Evolutionary conservation across 768 basidiomycete species (phyloP).

Genomic region (Leucocoprinus leucothites): DNA sequence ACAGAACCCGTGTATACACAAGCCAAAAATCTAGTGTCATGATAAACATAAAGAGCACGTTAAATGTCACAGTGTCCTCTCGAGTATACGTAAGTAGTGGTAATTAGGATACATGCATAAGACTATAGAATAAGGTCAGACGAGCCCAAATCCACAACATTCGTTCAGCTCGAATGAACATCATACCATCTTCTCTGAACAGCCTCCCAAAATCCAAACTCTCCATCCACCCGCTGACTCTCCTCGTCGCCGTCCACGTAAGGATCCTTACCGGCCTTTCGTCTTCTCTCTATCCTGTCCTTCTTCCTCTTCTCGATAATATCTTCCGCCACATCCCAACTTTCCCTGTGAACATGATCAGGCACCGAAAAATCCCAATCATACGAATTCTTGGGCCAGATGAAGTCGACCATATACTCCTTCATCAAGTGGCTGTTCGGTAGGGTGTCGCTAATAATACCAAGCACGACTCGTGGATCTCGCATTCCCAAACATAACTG

Average conservation of each 20-base stretch:
- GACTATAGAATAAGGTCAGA: no score
- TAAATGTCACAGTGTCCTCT: no score
- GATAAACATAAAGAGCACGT: no score
- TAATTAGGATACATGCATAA: no score
- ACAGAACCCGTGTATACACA: no score
- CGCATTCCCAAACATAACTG: constrained; percentile 5
- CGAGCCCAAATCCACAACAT: no score
- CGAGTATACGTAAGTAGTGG: no score
- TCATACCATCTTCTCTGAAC: neutral
- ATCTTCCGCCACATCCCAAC: constrained; percentile 8
- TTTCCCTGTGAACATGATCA: neutral
- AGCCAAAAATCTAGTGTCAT: no score
- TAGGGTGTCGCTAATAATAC: neutral
- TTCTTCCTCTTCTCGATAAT: constrained; percentile 6
- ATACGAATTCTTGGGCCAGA: constrained; percentile 4
- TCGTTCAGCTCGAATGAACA: neutral
- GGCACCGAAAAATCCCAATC: constrained; percentile 11
- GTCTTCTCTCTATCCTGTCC: neutral
- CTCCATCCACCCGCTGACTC: neutral
- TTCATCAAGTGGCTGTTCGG: constrained; percentile 2
- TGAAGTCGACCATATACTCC: constrained; percentile 4
- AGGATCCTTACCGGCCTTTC: neutral
- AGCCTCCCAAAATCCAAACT: constrained; percentile 1
- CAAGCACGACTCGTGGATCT: constrained; percentile 6
- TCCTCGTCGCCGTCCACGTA: neutral